Base-by-base conservation (phyloP, 2,329 filamentous ascomycete species). In the Hypoxylon sp. region DNA sequence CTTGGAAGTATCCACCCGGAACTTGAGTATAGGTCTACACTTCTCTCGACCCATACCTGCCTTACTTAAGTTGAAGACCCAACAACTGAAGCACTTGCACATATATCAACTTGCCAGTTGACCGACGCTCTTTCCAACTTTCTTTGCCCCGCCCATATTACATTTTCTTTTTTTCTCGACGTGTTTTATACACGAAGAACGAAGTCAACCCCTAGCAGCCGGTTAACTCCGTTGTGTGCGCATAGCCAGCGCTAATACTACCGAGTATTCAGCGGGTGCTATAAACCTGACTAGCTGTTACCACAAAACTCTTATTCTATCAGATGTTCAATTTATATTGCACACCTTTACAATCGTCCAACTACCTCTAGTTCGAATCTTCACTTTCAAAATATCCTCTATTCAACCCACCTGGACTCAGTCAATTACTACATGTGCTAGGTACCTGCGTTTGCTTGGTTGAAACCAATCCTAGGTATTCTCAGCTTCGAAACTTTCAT, bases 181-280 rank as follows among this genome's bases (percentile, higher is more conserved):
- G 30, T 30, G 44, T 35, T 20, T 59, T 33, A n/a, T 27, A 13
- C 33, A 11, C n/a, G 33, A 51, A 51, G 17, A 44, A 31, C 22
- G 10, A 53, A 33, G 46, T 42, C 35, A 44, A 25, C 42, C 25
- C 22, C 22, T 60, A 60, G 40, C 33, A 11, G 31, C n/a, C 54
- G 17, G 40, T 55, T 25, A 22, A 33, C 25, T 17, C 50, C 2
- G 35, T 50, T 31, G 46, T 14, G 44, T 35, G 56, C 51, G 63
- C 59, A 51, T 61, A 61, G 50, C 59, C 54, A 58, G 62, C 61
- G 46, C 61, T 61, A 65, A 63, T 56, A 60, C 13, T 51, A 54
- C 57, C 48, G 51, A 55, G 31, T n/a, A 31, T 42, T 55, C 37
- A 57, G 40, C 46, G 55, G 27, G 17, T 57, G 17, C 25, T 33